A percentile compares a stretch with the other conserved stretches of the same genome.
Conservation (phyloP, 2,329 filamentous ascomycete species). For the Alternaria triticimaculans region DNA sequence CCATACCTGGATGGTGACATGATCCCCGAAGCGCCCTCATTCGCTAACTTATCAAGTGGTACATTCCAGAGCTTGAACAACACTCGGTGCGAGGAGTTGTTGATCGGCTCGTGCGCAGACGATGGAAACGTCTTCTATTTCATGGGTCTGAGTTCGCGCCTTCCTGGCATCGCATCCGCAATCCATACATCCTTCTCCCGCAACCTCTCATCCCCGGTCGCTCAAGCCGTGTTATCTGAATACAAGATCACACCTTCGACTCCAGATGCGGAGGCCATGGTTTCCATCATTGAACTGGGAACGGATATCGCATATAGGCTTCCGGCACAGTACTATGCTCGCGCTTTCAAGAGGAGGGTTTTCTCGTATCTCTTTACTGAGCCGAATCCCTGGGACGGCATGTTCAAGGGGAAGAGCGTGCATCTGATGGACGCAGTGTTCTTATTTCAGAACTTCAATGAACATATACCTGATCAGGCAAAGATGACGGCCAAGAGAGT, state of each 20-base stretch:
- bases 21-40: slow-evolving; percentile 30
- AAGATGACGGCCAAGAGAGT: slow-evolving; percentile 13
- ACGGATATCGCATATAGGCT: slow-evolving; percentile 55
- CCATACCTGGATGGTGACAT: slow-evolving; percentile 54
- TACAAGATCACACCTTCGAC: slow-evolving; percentile 48
- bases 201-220: slow-evolving; percentile 21
- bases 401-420: slow-evolving; percentile 27
- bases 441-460: slow-evolving; percentile 37
- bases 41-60: slow-evolving; percentile 8
- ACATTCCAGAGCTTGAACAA: not conserved
- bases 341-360: slow-evolving; percentile 23
- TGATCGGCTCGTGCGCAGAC: slow-evolving; percentile 55
- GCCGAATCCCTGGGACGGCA: slow-evolving; percentile 35
- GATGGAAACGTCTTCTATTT: slow-evolving; percentile 44
- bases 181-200: slow-evolving; percentile 38
- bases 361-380: slow-evolving; percentile 32
- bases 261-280: slow-evolving; percentile 48
- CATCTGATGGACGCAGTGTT: slow-evolving; percentile 38
- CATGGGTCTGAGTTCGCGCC: slow-evolving; percentile 23
- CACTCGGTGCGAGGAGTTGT: slow-evolving; percentile 53
- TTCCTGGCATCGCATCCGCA: slow-evolving; percentile 27
- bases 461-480: slow-evolving; percentile 9
- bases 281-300: slow-evolving; percentile 48
- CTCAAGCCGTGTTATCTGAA: slow-evolving; percentile 35
- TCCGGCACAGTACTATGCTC: slow-evolving; percentile 48